Evolutionary conservation across 2,329 filamentous ascomycete species (phyloP), one percentile per base, ranked within the genome.

Genomic region (Aschersonia sp.): DNA sequence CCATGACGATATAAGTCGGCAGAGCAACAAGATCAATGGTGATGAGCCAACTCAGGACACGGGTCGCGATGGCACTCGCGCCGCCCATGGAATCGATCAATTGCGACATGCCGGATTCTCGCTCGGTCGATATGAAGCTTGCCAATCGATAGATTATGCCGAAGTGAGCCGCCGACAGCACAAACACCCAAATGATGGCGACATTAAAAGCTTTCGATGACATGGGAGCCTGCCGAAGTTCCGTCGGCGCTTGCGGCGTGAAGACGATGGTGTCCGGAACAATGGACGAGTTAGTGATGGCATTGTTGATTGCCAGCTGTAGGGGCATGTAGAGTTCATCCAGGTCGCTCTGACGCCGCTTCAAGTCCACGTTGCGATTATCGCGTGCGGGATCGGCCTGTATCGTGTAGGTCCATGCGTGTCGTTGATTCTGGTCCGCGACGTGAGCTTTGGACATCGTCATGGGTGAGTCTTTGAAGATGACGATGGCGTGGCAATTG

Each of bases 331-430:
- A 57, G 5, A 58, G 47, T 2, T 46, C 45, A 43, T 62, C 56
- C 31, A 54, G 47, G 40, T 55, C 49, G 31, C 53, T 58, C 10
- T 50, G 45, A 46, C 56, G 54, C 4, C 65, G 61, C 32, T 74
- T 63, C 32, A 77, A 74, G 53, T 74, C 71, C 44, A 51, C 82
- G 70, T 38, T 66, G 65, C 5, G 55, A 58, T 43, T 74, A 38
- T 50, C 44, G 29, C 51, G 49, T 3, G 51, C 50, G 1, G 51
- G 55, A 45, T 62, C 58, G 12, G 53, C 52, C 1, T 55, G 52
- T 38, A 64, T 52, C 1, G 53, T 55, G 46, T 63, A 63, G 29
- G 56, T 54, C 58, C 59, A 64, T 9, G 54, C 57, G 35, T 58
- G 53, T 51, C 30, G 44, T 30, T 6, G 47, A 29, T 50, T 47